Evolutionary conservation across 768 basidiomycete species (phyloP), one percentile per base, ranked within the genome.

Genomic region (Lentinus brumalis): DNA sequence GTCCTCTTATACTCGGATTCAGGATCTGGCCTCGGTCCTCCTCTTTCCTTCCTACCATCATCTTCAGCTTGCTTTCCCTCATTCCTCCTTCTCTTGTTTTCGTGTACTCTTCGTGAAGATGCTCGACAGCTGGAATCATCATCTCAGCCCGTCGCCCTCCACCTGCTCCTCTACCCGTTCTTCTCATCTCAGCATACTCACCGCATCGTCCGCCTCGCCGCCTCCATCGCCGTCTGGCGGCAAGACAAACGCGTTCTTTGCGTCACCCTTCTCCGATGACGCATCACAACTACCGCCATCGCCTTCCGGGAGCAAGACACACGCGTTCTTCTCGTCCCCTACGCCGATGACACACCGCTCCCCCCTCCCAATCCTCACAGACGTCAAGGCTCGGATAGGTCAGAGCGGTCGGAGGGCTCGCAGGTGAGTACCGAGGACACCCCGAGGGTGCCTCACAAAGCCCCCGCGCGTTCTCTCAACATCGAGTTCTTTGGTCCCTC

Each of bases 301-400:
- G 18, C 53, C 70, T 8, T 26, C 46, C 26, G 5, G 21, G 3
- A 49, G 21, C 45, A 46, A 46, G 10, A 49, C 46, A 8, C 61
- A 62, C 51, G 70, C 72, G 6, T 67, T 68, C 32, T 65, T 74
- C 53, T 71, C 73, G 35, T 78, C 76, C 10, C 76, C 7, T 76
- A 78, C 62, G 44, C 83, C 82, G 71, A 83, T 83, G 77, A 76
- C 81, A 82, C 76, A 6, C 82, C 70, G 73, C 78, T 40, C 76
- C 78, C 51, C 73, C 81, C 71, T 4, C 70, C 71, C 0, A 74
- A 65, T 29, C 59, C 65, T 8, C 53, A 60, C 21, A 58, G 30
- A 38, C 56, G 61, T 4, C 26, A 60, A 2, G 40, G 39, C 32
- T 65, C 69, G 9, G 16, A 58, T 52, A 67, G 62, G 44, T 62